Conservation (phyloP, 2,329 filamentous ascomycete genomes). For the Ophidiomyces ophidiicola region DNA sequence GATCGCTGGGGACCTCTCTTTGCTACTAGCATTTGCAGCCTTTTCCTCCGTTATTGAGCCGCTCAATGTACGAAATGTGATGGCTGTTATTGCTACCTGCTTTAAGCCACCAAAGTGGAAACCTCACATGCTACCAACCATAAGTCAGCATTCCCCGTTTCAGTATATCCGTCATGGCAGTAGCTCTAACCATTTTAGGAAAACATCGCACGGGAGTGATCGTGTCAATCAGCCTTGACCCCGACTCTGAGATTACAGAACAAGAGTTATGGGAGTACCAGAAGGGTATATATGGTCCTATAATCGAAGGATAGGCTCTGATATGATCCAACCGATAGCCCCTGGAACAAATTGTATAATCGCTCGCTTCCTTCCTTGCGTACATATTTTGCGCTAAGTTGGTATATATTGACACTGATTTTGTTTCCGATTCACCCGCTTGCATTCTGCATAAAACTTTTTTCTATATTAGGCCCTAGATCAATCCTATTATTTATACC, state of each 20-base stretch:
- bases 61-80: not conserved
- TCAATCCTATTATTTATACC: too few species aligned
- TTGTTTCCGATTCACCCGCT: too few species aligned
- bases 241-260: constrained; percentile 2
- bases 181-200: constrained; percentile 9
- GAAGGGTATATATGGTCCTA: constrained; percentile 9
- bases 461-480: too few species aligned
- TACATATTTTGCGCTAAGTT: too few species aligned
- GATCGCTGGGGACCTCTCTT: constrained; percentile 16
- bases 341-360: too few species aligned
- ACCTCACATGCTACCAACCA: constrained; percentile 5
- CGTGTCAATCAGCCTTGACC: constrained; percentile 12
- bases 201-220: constrained; percentile 12
- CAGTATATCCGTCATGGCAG: not conserved
- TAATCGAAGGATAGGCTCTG: constrained; percentile 2
- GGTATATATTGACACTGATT: too few species aligned
- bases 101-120: constrained; percentile 16
- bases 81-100: constrained; percentile 8
- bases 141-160: constrained; percentile 14
- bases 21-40: constrained; percentile 19
- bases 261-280: constrained; percentile 5
- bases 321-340: not conserved
- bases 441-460: too few species aligned
- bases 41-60: constrained; percentile 14
- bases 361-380: too few species aligned